Evolutionary conservation across 2,329 filamentous ascomycete genomes (phyloP).

Genomic region (Tolypocladium capitatum): DNA sequence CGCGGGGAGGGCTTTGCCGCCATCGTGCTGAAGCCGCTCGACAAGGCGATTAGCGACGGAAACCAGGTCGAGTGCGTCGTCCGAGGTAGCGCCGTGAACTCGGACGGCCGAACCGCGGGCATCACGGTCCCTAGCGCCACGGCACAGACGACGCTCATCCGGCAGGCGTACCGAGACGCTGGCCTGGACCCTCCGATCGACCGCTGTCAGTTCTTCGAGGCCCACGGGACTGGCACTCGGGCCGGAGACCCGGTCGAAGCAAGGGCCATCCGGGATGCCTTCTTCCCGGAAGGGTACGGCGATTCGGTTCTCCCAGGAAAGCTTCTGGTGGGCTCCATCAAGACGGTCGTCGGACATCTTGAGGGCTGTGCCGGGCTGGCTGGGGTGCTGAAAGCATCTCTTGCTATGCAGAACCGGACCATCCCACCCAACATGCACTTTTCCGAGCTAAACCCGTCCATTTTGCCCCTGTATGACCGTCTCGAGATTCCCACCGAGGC

Average conservation of each 20-base stretch:
- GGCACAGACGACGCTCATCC: conserved; percentile 13
- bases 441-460: conserved; percentile 12
- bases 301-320: background rate
- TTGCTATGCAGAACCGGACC: conserved; percentile 7
- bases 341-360: conserved; percentile 14
- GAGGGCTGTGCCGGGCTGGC: conserved; percentile 14
- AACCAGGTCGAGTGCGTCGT: conserved; percentile 24
- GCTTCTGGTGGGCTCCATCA: conserved; percentile 13
- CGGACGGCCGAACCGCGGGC: conserved; percentile 28
- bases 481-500: conserved; percentile 10
- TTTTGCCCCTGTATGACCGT: conserved; percentile 11
- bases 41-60: conserved; percentile 26
- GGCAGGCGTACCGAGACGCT: conserved; percentile 13
- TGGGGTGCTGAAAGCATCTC: conserved; percentile 7
- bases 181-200: conserved; percentile 13
- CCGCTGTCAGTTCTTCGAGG: conserved; percentile 15
- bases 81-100: conserved; percentile 19
- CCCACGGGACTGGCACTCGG: conserved; percentile 26
- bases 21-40: conserved; percentile 30
- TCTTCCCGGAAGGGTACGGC: conserved; percentile 13
- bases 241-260: conserved; percentile 14
- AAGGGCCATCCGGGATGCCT: conserved; percentile 23
- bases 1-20: conserved; percentile 24
- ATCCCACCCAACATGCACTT: conserved; percentile 20
- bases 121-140: conserved; percentile 17